Percentiles rank a stretch among this genome's conserved stretches.
Evolutionary conservation across 257 asterid species (phyloP).

Genomic region (Cynanchum wilfordii): DNA sequence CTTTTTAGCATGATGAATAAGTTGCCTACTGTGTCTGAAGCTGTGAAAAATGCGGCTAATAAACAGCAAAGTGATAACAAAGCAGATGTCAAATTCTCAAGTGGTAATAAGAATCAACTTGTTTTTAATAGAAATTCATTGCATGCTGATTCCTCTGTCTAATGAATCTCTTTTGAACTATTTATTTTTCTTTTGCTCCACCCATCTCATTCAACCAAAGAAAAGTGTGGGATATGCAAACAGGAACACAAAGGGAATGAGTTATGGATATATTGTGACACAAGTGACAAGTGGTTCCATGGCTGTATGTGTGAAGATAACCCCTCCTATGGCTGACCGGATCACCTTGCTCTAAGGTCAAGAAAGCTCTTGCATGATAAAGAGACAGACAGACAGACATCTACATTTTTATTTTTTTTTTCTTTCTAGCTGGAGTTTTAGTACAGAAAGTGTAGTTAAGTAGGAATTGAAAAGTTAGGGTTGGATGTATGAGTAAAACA

Average conservation of each 20-base stretch:
- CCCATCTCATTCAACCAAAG: conserved; percentile 16
- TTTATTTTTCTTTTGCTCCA: conserved; percentile 5
- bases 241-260: conserved; percentile 57
- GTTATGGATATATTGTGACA: conserved; percentile 84
- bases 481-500: too few relatives aligned
- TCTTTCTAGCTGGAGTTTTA: background rate
- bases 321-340: conserved; percentile 68
- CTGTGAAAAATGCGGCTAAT: conserved; percentile 61
- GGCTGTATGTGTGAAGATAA: conserved; percentile 90
- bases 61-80: conserved; percentile 53
- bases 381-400: background rate
- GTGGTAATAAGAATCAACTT: conserved; percentile 27
- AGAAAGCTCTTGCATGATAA: conserved; percentile 38
- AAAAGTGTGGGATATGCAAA: conserved; percentile 63
- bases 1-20: conserved; percentile 76
- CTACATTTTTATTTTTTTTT: background rate
- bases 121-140: too few relatives aligned
- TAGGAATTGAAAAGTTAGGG: too few relatives aligned
- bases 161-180: background rate
- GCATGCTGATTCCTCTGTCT: background rate
- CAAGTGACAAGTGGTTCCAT: conserved; percentile 83
- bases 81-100: conserved; percentile 49
- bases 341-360: conserved; percentile 79
- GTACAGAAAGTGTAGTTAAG: background rate
- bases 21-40: conserved; percentile 71